Percentiles rank a stretch among this genome's conserved stretches.
Conservation (phyloP, 2,329 filamentous ascomycete species). For the Penicillium janthinellum region DNA sequence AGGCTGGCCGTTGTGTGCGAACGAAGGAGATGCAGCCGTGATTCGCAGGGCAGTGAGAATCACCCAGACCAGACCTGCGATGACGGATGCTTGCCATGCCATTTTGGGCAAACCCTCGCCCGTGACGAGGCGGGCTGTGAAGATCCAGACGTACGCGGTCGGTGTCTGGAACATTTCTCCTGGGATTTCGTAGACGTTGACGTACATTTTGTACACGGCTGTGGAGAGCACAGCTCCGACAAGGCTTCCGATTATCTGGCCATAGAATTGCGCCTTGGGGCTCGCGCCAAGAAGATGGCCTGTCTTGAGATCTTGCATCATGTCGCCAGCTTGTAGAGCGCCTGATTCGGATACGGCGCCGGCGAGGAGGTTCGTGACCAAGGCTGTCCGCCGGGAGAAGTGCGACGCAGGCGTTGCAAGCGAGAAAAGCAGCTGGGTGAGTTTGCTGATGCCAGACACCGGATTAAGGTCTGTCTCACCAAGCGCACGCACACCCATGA, state of each 20-base stretch:
- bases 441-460: conserved; percentile 92
- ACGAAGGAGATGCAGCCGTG: conserved; percentile 43
- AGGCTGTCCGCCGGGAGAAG: conserved; percentile 74
- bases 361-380: conserved; percentile 94
- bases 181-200: conserved; percentile 83
- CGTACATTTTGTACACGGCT: conserved; percentile 86
- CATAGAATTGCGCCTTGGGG: conserved; percentile 94
- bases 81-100: conserved; percentile 77
- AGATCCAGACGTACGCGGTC: conserved; percentile 96
- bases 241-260: conserved; percentile 87
- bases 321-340: conserved; percentile 89
- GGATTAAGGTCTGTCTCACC: conserved; percentile 93
- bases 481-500: conserved; percentile 66
- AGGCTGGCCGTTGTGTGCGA: conserved; percentile 36
- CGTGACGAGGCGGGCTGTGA: conserved; percentile 89
- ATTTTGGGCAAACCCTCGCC: conserved; percentile 83
- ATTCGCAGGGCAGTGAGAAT: conserved; percentile 71
- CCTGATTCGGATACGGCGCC: conserved; percentile 84
- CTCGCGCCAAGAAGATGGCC: conserved; percentile 90
- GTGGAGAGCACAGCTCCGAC: conserved; percentile 85
- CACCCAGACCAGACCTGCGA: conserved; percentile 74
- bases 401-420: conserved; percentile 79
- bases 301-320: conserved; percentile 97
- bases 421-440: conserved; percentile 94
- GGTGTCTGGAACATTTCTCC: conserved; percentile 90